phyloP scores from a whole-genome alignment of 2,329 filamentous ascomycete species.

The Epichloe baconii region DNA sequence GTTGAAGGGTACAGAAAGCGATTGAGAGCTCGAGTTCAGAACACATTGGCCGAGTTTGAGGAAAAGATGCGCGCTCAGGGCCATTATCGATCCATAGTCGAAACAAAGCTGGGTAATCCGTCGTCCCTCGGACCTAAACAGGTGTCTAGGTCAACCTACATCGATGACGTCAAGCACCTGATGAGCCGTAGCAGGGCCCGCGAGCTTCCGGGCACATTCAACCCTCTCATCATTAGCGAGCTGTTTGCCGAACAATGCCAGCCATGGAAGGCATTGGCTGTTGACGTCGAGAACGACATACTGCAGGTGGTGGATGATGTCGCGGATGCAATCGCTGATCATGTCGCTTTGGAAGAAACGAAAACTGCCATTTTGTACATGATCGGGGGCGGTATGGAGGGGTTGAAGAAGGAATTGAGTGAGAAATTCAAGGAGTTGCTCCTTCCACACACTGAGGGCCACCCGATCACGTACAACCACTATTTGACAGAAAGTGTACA shows the following conservation, averaged over 20 bases:
- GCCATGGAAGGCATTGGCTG: conserved; percentile 37
- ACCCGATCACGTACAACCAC: conserved; percentile 42
- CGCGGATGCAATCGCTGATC: conserved; percentile 1
- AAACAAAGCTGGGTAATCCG: conserved; percentile 1
- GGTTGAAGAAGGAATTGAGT: conserved; percentile 14
- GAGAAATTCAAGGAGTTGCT: conserved; percentile 9
- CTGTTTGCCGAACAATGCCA: conserved; percentile 46
- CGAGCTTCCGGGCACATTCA: conserved; percentile 49
- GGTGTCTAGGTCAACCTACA: conserved; percentile 7
- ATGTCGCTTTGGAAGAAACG: conserved; percentile 10
- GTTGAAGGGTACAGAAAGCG: conserved; percentile 26
- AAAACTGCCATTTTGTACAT: conserved; percentile 6
- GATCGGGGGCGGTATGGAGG: conserved; percentile 10
- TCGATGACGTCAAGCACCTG: conserved; percentile 10
- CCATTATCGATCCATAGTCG: conserved; percentile 16
- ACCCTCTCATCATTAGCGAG: conserved; percentile 43
- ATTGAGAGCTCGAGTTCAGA: conserved; percentile 41
- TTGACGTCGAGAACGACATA: neutral
- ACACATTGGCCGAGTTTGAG: conserved; percentile 27
- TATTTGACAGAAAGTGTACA: conserved; percentile 28
- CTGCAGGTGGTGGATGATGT: conserved; percentile 7
- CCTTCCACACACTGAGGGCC: conserved; percentile 8
- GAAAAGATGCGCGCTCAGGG: conserved; percentile 31
- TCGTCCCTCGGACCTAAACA: too few species aligned
- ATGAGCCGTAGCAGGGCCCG: conserved; percentile 18